Base-by-base conservation (phyloP, 345 rosid genomes). In the Cochlearia excelsa region DNA sequence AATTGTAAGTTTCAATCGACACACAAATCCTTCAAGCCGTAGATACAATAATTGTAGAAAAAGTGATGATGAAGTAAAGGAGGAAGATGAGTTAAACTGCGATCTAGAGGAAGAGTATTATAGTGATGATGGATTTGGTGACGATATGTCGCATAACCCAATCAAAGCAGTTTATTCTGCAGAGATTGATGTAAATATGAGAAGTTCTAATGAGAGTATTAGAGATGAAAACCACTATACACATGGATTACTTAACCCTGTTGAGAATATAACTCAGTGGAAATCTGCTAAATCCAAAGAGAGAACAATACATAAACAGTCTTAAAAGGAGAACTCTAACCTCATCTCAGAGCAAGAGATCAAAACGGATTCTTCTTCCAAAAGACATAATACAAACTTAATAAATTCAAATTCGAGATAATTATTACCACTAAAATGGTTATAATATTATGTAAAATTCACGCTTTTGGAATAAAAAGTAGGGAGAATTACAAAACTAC, bases 181-280 rank as follows among this genome's bases (percentile, higher is more conserved):
- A 26, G 70, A 71, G 47, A 59, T 9, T 29, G 79, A 51, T 39
- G 62, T 44, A 70, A 70, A 77, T 63, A 53, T 67, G 30, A 67
- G 48, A 44, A 53, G 57, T 48, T 46, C 40, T 35, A 61, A 71
- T 70, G 74, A 58, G 42, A 74, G 59, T 66, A 81, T 59, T 49
- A 71, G 80, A 54, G 81, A 73, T 58, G 77, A 79, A 66, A 75
- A 79, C 63, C 66, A 53, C 65, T 78, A 78, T 69, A 74, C 75
- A 30, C 85, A 81, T 68, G 66, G 84, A 40, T 90, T 89, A 62
- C 62, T 93, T 72, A 82, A 81, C 68, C 96, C 99, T 1, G 94
- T 93, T 30, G 96, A 89, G 73, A 93, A 89, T 72, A 81, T 90
- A n/a, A 75, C 82, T 64, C 99, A 89, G 71, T 93, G 97, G 99